Conservation (phyloP, 1,284 basidiomycete genomes). For the Malassezia vespertilionis region DNA sequence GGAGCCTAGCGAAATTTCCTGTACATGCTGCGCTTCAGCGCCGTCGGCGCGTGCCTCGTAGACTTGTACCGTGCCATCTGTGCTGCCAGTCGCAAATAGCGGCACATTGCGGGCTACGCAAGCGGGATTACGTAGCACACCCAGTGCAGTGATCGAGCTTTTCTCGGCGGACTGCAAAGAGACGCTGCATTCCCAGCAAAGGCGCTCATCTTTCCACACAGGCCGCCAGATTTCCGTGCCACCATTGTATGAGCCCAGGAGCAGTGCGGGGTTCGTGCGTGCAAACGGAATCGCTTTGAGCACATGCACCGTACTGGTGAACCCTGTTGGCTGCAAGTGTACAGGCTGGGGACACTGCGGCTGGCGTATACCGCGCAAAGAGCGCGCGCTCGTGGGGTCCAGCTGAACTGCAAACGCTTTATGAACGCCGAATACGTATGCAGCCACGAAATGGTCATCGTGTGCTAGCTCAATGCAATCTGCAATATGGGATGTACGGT, state of each 20-base stretch:
- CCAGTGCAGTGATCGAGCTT: slow-evolving; percentile 27
- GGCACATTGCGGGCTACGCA: neutral
- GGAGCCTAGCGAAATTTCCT: slow-evolving; percentile 26
- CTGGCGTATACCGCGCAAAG: neutral
- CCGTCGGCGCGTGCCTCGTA: slow-evolving; percentile 14
- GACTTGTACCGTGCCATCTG: slow-evolving; percentile 30
- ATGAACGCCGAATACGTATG: slow-evolving; percentile 34
- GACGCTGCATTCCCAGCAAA: slow-evolving; percentile 1
- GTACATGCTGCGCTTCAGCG: slow-evolving; percentile 13
- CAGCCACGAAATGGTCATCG: too few relatives aligned
- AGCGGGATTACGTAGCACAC: slow-evolving; percentile 19
- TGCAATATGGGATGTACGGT: slow-evolving; percentile 32
- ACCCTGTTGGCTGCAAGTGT: neutral
- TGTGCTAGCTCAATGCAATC: slow-evolving; percentile 24
- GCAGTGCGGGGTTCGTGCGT: slow-evolving; percentile 10
- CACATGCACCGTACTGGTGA: slow-evolving; percentile 2
- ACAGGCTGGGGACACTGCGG: neutral
- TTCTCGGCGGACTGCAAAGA: slow-evolving; percentile 21
- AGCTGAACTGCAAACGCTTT: slow-evolving; percentile 31
- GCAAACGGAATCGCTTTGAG: slow-evolving; percentile 1
- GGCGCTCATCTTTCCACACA: neutral
- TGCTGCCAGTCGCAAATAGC: slow-evolving; percentile 30
- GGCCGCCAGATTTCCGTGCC: slow-evolving; percentile 20
- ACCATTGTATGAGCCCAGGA: slow-evolving; percentile 27
- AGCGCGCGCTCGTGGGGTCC: slow-evolving; percentile 10